These are phyloP conservation scores for Friedmanniomyces simplex DNA, from an alignment of 495 filamentous ascomycete genomes.

Conservation along the genomic window DNA sequence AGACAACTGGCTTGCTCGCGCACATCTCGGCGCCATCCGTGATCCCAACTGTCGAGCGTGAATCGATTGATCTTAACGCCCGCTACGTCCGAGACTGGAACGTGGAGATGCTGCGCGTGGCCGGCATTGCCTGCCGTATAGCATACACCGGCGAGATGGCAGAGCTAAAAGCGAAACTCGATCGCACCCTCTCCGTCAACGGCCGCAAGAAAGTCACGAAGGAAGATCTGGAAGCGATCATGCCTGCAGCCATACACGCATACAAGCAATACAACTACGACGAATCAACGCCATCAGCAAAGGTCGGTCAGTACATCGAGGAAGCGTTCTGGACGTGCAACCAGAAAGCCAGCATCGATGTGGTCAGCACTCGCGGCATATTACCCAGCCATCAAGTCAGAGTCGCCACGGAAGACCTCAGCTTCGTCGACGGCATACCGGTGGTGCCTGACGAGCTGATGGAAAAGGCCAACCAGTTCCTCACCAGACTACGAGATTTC, in stretches of 20 bases:
- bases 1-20: slow-evolving; percentile 87
- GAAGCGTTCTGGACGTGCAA: slow-evolving; percentile 92
- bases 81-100: slow-evolving; percentile 93
- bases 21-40: slow-evolving; percentile 98
- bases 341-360: slow-evolving; percentile 67
- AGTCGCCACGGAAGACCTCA: slow-evolving; percentile 67
- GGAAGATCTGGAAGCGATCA: slow-evolving; percentile 51
- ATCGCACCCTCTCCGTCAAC: slow-evolving; percentile 28
- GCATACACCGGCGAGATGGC: slow-evolving; percentile 79
- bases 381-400: slow-evolving; percentile 68
- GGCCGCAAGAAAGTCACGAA: slow-evolving; percentile 44
- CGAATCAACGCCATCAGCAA: slow-evolving; percentile 76
- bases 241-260: slow-evolving; percentile 71
- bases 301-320: slow-evolving; percentile 74
- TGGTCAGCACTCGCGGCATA: slow-evolving; percentile 78
- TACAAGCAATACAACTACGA: slow-evolving; percentile 71
- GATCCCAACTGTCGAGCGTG: slow-evolving; percentile 96
- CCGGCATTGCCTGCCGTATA: slow-evolving; percentile 81
- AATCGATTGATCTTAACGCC: slow-evolving; percentile 93
- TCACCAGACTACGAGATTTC: slow-evolving; percentile 65
- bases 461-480: slow-evolving; percentile 52
- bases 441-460: slow-evolving; percentile 68
- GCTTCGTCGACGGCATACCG: slow-evolving; percentile 85
- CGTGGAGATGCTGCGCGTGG: slow-evolving; percentile 81
- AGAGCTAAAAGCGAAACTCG: slow-evolving; percentile 46